Evolutionary conservation across 1,139 yeast genomes (phyloP), one percentile per base, ranked within the genome.

Genomic region (Lipomyces yarrowii): DNA sequence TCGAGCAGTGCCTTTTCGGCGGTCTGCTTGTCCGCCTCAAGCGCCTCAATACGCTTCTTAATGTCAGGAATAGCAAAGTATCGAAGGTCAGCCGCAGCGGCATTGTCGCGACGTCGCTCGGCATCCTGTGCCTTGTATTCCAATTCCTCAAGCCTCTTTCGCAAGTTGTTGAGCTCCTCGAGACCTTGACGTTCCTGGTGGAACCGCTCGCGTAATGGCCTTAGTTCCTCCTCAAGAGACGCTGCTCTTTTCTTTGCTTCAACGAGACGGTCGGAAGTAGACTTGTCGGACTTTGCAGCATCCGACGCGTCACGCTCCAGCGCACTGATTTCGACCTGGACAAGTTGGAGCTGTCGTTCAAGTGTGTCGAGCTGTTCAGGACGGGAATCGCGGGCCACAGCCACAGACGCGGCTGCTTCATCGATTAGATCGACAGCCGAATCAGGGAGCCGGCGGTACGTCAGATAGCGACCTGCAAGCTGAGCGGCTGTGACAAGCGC

Each of bases 361-460:
- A 92, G 85, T 61, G 87, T 89, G 78, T 94, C 99, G 73, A 94
- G 84, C 77, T 92, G 98, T 79, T 94, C 99, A 1, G 99, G 99
- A 77, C 91, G 91, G 3, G 98, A 93, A 76, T 94, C 99, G 78
- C 99, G 87, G 2, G 98, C 97, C 63, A 94, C 99, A 0, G 98
- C 98, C 60, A 94, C 99, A 65, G 96, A 87, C 1, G 99, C 99
- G 62, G 98, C 96, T 10, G 98, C 86, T 77, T 94, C 98, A 81
- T 94, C 99, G 72, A 94, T 91, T 74, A 94, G 83, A 79, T 94
- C 99, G 69, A 94, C 96, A 0, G 99, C 99, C 21, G 97, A 91
- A 78, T 94, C 99, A 6, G 99, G 99, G 73, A 96, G 83, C 76
- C 96, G 90, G 80, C 99, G 87, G 81, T 93, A 93, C 5, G 99